Evolutionary conservation across 306 rosid genomes (phyloP).

Genomic region (Astragalus membranaceus): DNA sequence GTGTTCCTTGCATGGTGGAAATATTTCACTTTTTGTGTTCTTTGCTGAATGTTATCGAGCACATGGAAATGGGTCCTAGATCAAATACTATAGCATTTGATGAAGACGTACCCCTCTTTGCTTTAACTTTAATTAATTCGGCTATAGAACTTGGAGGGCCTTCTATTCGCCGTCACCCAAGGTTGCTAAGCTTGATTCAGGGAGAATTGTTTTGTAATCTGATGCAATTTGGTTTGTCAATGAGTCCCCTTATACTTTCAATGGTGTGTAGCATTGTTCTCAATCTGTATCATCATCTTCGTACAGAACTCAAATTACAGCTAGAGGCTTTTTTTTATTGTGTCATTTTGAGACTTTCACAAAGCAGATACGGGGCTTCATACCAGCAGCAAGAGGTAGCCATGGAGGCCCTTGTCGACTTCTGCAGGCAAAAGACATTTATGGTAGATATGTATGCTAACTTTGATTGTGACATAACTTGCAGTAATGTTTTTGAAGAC

Average conservation of each 20-base stretch:
- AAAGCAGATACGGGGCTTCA: constrained; percentile 77
- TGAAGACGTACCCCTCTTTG: constrained; percentile 95
- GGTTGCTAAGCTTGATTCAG: constrained; percentile 68
- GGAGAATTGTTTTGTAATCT: constrained; percentile 81
- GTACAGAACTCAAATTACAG: constrained; percentile 74
- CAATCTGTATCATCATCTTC: constrained; percentile 72
- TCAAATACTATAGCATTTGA: constrained; percentile 80
- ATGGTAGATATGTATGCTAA: constrained; percentile 93
- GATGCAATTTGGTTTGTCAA: constrained; percentile 87
- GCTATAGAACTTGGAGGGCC: constrained; percentile 94
- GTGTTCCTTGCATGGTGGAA: constrained; percentile 99
- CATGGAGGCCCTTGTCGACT: constrained; percentile 91
- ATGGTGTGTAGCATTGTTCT: constrained; percentile 80
- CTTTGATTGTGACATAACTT: constrained; percentile 91
- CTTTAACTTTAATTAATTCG: constrained; percentile 77
- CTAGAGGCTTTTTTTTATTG: constrained; percentile 89
- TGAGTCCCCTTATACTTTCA: constrained; percentile 78
- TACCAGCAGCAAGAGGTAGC: constrained; percentile 95
- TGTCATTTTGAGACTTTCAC: constrained; percentile 84
- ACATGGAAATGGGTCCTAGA: constrained; percentile 61
- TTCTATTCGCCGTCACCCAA: constrained; percentile 72
- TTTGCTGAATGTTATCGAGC: constrained; percentile 73
- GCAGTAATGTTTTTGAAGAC: constrained; percentile 94
- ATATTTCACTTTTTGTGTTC: constrained; percentile 86
- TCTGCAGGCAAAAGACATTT: constrained; percentile 84